Evolutionary conservation across 2,329 filamentous ascomycete genomes (phyloP).

Genomic region (Calycina marina): DNA sequence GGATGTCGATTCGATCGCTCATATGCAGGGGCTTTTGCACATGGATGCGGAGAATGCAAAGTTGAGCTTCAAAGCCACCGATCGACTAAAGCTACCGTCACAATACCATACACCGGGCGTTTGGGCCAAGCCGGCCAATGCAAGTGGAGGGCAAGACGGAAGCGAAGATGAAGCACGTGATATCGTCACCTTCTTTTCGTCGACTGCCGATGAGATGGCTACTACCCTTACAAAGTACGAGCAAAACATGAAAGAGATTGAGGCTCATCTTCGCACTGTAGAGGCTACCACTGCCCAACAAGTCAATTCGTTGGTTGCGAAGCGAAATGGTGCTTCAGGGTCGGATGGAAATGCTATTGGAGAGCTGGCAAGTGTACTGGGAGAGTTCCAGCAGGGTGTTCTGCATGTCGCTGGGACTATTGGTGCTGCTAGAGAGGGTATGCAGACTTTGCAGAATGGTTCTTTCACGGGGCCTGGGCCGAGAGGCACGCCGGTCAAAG

Average conservation of each 20-base stretch:
- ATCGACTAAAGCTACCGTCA: conserved; percentile 57
- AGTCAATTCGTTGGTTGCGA: conserved; percentile 36
- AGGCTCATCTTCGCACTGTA: conserved; percentile 49
- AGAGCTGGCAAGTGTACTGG: conserved; percentile 42
- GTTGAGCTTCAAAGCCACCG: conserved; percentile 57
- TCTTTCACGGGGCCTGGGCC: conserved; percentile 10
- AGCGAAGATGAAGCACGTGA: conserved; percentile 36
- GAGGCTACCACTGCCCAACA: conserved; percentile 44
- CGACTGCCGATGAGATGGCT: conserved; percentile 46
- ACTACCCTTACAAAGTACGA: conserved; percentile 41
- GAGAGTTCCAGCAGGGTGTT: conserved; percentile 51
- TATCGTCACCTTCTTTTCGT: conserved; percentile 49
- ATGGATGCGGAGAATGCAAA: conserved; percentile 57
- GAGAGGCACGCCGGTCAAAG: conserved; percentile 5
- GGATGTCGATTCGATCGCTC: conserved; percentile 44
- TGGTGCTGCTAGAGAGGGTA: conserved; percentile 42
- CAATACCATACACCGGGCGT: conserved; percentile 30
- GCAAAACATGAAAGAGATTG: conserved; percentile 46
- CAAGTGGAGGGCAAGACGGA: conserved; percentile 23
- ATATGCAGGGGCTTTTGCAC: conserved; percentile 40
- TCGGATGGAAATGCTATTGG: conserved; percentile 30
- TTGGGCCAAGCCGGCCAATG: conserved; percentile 29
- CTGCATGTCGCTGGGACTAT: conserved; percentile 47
- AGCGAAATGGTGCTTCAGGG: conserved; percentile 23
- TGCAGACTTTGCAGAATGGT: conserved; percentile 43